Conservation (phyloP, 2,329 filamentous ascomycete genomes). For the Graphium sp. region DNA sequence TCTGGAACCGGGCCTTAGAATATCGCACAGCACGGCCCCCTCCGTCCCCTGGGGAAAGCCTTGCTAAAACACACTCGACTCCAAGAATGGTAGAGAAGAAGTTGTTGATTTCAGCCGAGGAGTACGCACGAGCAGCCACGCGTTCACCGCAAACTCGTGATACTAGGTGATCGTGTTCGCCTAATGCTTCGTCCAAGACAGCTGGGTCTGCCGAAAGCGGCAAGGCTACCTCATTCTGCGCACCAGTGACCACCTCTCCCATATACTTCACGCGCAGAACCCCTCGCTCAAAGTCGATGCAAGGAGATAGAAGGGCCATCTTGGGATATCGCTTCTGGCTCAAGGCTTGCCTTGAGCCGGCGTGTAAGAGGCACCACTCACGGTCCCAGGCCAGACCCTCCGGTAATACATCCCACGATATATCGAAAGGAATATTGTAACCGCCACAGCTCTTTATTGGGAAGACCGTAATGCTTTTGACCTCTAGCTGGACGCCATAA, state of each 20-base stretch:
- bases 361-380: slow-evolving; percentile 89
- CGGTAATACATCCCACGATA: slow-evolving; percentile 57
- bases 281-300: slow-evolving; percentile 52
- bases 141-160: slow-evolving; percentile 74
- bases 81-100: slow-evolving; percentile 68
- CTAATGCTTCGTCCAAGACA: slow-evolving; percentile 12
- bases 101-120: slow-evolving; percentile 41
- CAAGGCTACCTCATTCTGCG: slow-evolving; percentile 24
- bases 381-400: slow-evolving; percentile 90
- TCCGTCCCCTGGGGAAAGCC: slow-evolving; percentile 61
- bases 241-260: slow-evolving; percentile 12
- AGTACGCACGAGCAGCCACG: slow-evolving; percentile 56
- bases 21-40: slow-evolving; percentile 43
- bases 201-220: slow-evolving; percentile 54
- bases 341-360: slow-evolving; percentile 66
- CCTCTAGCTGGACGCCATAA: slow-evolving; percentile 11
- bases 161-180: background rate
- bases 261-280: slow-evolving; percentile 43
- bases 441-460: slow-evolving; percentile 91
- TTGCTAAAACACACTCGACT: slow-evolving; percentile 67
- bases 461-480: slow-evolving; percentile 60
- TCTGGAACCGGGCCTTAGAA: slow-evolving; percentile 53
- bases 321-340: slow-evolving; percentile 77
- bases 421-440: slow-evolving; percentile 47
- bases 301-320: slow-evolving; percentile 72